Evolutionary conservation across 768 basidiomycete species (phyloP).

Genomic region (Rhizopogon vesiculosus): DNA sequence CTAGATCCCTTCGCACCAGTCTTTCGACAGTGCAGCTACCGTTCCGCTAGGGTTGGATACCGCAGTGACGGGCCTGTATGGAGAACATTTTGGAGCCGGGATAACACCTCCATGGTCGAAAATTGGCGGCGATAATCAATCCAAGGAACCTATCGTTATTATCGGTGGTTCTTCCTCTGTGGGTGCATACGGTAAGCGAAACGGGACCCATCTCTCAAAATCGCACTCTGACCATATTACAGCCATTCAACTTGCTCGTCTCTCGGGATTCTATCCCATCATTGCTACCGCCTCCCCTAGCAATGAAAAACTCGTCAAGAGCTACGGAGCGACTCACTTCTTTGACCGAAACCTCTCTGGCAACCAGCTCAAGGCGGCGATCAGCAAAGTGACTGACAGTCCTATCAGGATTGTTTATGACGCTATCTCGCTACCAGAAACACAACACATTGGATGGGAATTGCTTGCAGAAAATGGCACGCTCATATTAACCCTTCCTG

Average conservation of each 20-base stretch:
- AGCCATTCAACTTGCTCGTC: slow-evolving; percentile 37
- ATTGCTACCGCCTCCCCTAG: slow-evolving; percentile 33
- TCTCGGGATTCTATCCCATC: slow-evolving; percentile 38
- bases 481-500: slow-evolving; percentile 22
- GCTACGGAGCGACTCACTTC: slow-evolving; percentile 37
- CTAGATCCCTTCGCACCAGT: slow-evolving; percentile 39
- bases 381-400: slow-evolving; percentile 23
- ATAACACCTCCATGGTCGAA: slow-evolving; percentile 32
- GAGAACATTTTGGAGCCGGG: slow-evolving; percentile 30
- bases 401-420: slow-evolving; percentile 25
- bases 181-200: slow-evolving; percentile 37
- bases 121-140: slow-evolving; percentile 31
- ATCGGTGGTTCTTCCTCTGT: slow-evolving; percentile 45
- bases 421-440: slow-evolving; percentile 26
- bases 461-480: slow-evolving; percentile 28
- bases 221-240: neutral
- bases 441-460: slow-evolving; percentile 29
- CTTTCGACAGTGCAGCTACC: slow-evolving; percentile 41
- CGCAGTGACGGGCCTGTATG: slow-evolving; percentile 45
- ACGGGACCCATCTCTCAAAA: slow-evolving; percentile 2
- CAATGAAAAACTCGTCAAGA: slow-evolving; percentile 27
- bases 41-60: slow-evolving; percentile 44
- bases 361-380: slow-evolving; percentile 11
- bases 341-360: slow-evolving; percentile 26
- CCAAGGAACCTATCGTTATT: slow-evolving; percentile 39